Evolutionary conservation across 2,329 filamentous ascomycete species (phyloP).

Genomic region (Verticillium albo-atrum): DNA sequence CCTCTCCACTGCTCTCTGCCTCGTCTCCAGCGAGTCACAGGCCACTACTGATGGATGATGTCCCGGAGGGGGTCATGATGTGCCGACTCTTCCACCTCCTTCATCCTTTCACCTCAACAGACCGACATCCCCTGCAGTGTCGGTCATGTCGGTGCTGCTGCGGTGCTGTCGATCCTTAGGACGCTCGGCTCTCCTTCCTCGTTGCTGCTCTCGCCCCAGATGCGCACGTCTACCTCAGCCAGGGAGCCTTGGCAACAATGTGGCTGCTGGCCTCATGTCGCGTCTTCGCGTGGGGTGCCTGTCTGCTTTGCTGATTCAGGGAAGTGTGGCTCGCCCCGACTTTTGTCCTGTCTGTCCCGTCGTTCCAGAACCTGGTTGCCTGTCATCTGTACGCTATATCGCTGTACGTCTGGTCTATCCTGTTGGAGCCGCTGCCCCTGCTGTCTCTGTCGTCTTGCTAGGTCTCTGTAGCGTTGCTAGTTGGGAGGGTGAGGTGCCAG

Average conservation of each 20-base stretch:
- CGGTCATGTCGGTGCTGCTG: not conserved
- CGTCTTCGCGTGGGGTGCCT: not conserved
- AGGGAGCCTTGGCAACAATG: conserved; percentile 1
- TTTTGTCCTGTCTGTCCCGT: not conserved
- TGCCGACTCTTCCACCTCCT: conserved; percentile 12
- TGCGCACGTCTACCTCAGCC: conserved; percentile 3
- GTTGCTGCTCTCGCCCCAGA: conserved; percentile 7
- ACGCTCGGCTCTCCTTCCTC: conserved; percentile 1
- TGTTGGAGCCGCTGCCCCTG: not conserved
- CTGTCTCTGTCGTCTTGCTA: not conserved
- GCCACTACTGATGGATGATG: not conserved
- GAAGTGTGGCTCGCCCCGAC: not conserved
- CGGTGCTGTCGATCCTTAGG: conserved; percentile 7
- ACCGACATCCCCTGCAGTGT: not conserved
- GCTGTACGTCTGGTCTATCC: not conserved
- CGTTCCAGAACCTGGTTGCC: not conserved
- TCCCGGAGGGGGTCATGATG: conserved; percentile 6
- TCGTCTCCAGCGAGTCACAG: conserved; percentile 4
- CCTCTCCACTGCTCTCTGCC: conserved; percentile 7
- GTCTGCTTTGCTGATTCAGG: not conserved
- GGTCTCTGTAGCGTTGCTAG: not conserved
- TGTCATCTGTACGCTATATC: not conserved
- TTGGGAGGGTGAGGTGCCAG: not conserved
- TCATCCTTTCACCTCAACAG: not conserved
- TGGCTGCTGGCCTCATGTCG: not conserved